Evolutionary conservation across 1,139 yeast species (phyloP).

Genomic region (Magnusiomyces ingens): DNA sequence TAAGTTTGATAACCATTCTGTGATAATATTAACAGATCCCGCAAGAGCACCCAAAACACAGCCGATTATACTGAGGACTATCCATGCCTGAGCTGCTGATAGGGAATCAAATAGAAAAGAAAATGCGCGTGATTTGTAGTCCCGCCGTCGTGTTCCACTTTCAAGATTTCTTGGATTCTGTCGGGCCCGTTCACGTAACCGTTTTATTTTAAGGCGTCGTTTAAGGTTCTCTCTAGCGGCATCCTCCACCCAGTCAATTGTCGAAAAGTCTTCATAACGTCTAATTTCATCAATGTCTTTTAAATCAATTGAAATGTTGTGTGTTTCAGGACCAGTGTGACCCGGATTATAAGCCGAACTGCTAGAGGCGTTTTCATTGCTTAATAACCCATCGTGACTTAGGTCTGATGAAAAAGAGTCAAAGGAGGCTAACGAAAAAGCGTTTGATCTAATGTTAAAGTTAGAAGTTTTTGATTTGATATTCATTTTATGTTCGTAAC

Average conservation of each 20-base stretch:
- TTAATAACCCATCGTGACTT: too few relatives aligned
- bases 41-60: constrained; percentile 74
- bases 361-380: not conserved
- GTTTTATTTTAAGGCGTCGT: constrained; percentile 28
- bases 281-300: constrained; percentile 26
- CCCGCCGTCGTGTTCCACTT: constrained; percentile 1
- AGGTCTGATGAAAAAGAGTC: not conserved
- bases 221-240: constrained; percentile 49
- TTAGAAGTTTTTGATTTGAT: too few relatives aligned
- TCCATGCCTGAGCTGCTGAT: constrained; percentile 61
- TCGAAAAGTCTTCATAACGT: constrained; percentile 33
- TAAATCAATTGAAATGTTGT: constrained; percentile 9
- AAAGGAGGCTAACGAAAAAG: constrained; percentile 6
- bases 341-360: too few relatives aligned
- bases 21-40: constrained; percentile 67
- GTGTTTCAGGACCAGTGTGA: too few relatives aligned
- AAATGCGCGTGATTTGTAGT: not conserved
- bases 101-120: constrained; percentile 5
- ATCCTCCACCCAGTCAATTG: constrained; percentile 77
- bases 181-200: constrained; percentile 11
- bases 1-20: constrained; percentile 79
- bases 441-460: not conserved
- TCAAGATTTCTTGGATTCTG: constrained; percentile 1
- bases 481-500: not conserved
- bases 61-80: constrained; percentile 71